These are phyloP conservation scores for Rhodotorula sp. DNA, from an alignment of 1,284 basidiomycete species.

Conservation along the genomic window DNA sequence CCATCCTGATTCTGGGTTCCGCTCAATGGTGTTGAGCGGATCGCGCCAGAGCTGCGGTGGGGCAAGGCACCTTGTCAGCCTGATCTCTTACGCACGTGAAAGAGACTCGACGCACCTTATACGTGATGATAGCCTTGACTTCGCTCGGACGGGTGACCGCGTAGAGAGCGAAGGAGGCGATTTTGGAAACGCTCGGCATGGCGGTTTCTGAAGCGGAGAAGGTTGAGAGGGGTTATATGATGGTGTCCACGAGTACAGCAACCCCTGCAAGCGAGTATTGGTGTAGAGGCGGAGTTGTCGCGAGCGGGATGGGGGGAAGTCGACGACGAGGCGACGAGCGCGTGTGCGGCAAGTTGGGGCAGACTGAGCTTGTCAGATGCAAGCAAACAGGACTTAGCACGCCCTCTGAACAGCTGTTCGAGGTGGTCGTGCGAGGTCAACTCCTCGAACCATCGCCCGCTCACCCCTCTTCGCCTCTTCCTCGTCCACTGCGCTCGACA, in stretches of 20 bases:
- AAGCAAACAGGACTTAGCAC: no score
- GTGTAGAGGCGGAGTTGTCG: no score
- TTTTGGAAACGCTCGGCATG: constrained; percentile 16
- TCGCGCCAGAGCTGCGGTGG: constrained; percentile 49
- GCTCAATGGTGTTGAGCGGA: constrained; percentile 50
- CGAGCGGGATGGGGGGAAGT: no score
- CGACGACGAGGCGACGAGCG: no score
- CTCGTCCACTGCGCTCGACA: background rate
- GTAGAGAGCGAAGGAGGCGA: background rate
- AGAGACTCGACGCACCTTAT: constrained; percentile 40
- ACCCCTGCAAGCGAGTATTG: background rate
- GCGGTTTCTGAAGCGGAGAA: background rate
- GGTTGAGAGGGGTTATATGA: background rate
- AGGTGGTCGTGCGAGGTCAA: background rate
- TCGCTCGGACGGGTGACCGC: constrained; percentile 45
- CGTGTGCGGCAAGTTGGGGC: background rate
- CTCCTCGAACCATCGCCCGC: background rate
- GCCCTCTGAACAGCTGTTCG: background rate
- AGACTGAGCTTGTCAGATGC: background rate
- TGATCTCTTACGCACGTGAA: background rate
- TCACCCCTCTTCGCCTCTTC: background rate
- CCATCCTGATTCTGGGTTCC: constrained; percentile 46
- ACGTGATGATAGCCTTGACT: constrained; percentile 49
- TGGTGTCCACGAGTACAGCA: background rate
- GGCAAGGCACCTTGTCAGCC: background rate